These are phyloP conservation scores for Ophiosphaerella korrae DNA, from an alignment of 2,329 filamentous ascomycete species.

Conservation along the genomic window DNA sequence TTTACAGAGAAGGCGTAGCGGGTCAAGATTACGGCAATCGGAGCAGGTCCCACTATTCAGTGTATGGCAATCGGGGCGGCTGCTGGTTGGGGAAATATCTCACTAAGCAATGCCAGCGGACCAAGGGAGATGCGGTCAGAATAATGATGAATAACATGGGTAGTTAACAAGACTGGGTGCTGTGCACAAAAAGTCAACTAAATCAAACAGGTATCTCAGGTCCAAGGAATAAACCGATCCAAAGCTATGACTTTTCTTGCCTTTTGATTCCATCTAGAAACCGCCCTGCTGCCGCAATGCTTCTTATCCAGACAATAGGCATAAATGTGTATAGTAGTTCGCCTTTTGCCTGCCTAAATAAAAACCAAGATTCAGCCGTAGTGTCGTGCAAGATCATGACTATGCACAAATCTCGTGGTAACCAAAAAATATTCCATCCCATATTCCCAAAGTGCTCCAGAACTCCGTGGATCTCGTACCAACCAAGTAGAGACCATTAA, in stretches of 20 bases:
- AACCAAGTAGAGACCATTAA: conserved; percentile 35
- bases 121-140: background rate
- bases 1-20: too few relatives aligned
- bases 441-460: conserved; percentile 29
- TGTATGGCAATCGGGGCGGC: conserved; percentile 14
- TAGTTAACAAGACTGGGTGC: background rate
- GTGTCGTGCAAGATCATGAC: conserved; percentile 26
- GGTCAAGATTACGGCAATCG: too few relatives aligned
- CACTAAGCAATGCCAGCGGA: background rate
- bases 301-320: background rate
- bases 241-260: conserved; percentile 23
- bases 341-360: conserved; percentile 5
- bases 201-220: conserved; percentile 24
- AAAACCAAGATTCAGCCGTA: conserved; percentile 24
- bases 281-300: conserved; percentile 7
- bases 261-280: conserved; percentile 14
- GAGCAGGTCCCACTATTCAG: conserved; percentile 7
- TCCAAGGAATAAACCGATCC: conserved; percentile 17
- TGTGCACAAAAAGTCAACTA: conserved; percentile 2
- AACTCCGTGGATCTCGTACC: conserved; percentile 41
- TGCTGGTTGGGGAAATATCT: conserved; percentile 18
- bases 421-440: conserved; percentile 16
- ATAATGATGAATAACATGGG: background rate
- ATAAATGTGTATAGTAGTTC: conserved; percentile 4
- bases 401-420: conserved; percentile 17